Evolutionary conservation across 73 alveolate genomes (phyloP).

Genomic region (Blepharisma stoltei): DNA sequence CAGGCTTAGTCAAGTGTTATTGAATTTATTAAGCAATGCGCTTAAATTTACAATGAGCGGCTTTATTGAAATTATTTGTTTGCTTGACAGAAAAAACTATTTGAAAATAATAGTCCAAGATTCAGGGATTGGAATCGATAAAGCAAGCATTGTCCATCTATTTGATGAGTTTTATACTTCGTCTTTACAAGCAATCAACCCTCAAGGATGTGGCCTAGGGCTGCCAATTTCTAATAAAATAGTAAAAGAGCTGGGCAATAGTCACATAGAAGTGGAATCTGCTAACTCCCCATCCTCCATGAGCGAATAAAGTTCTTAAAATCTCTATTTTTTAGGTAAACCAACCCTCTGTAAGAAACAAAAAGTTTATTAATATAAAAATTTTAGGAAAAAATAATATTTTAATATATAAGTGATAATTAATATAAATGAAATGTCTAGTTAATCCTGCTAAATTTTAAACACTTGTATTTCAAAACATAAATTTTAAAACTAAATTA

Average conservation of each 20-base stretch:
- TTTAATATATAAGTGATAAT: too few species aligned
- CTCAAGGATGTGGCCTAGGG: slow-evolving; percentile 23
- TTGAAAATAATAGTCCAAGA: neutral
- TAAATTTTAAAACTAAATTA: too few species aligned
- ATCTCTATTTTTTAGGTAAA: too few species aligned
- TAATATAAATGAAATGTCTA: too few species aligned
- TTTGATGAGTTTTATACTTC: neutral
- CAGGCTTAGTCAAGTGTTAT: neutral
- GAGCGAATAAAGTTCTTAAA: too few species aligned
- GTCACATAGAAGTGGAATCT: slow-evolving; percentile 2
- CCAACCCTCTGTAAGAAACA: too few species aligned
- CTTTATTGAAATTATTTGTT: neutral
- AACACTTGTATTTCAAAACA: too few species aligned
- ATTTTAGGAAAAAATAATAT: too few species aligned
- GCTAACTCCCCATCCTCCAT: too few species aligned
- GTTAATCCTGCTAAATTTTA: too few species aligned
- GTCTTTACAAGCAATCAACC: neutral
- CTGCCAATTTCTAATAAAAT: slow-evolving; percentile 3
- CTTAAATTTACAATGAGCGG: slow-evolving; percentile 8
- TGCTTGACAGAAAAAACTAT: neutral
- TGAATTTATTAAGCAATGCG: slow-evolving; percentile 12
- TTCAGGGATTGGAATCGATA: slow-evolving; percentile 17
- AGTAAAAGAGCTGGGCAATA: neutral
- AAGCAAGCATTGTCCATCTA: neutral
- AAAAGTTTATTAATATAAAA: too few species aligned